A percentile compares a stretch with the other conserved stretches of the same genome.
Evolutionary conservation across 2,329 filamentous ascomycete genomes (phyloP).

Genomic region (Paradendryphiella salina): DNA sequence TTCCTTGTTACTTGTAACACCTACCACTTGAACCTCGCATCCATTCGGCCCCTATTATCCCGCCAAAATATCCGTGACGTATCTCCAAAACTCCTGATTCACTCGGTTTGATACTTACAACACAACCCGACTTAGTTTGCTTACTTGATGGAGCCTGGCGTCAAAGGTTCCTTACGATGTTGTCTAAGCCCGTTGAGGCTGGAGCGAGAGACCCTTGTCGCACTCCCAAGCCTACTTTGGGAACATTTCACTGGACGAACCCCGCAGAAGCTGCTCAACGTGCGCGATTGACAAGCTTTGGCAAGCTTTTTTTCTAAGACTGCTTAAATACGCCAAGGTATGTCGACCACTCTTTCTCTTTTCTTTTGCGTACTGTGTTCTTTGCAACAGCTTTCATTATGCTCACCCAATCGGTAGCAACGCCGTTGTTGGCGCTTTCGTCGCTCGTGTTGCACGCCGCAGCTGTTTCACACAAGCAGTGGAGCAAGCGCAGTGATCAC

Average conservation of each 20-base stretch:
- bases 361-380: neutral
- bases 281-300: conserved; percentile 16
- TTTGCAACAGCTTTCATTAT: conserved; percentile 8
- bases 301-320: conserved; percentile 13
- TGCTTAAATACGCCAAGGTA: conserved; percentile 23
- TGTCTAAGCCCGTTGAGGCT: conserved; percentile 21
- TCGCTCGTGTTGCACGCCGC: conserved; percentile 16
- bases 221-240: neutral
- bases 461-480: conserved; percentile 27
- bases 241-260: neutral
- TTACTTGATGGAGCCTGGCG: neutral
- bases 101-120: too few species aligned
- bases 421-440: conserved; percentile 18
- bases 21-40: too few species aligned
- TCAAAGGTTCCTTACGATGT: neutral
- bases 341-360: neutral
- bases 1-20: too few species aligned
- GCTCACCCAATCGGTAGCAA: conserved; percentile 17
- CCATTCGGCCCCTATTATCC: too few species aligned
- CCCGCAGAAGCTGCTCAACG: too few species aligned
- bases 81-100: too few species aligned
- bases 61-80: too few species aligned
- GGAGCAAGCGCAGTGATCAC: conserved; percentile 24
- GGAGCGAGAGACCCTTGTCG: conserved; percentile 10
- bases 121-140: too few species aligned